A percentile compares a stretch with the other conserved stretches of the same genome.
Conservation (phyloP, 768 basidiomycete genomes). For the Trametes sanguinea region DNA sequence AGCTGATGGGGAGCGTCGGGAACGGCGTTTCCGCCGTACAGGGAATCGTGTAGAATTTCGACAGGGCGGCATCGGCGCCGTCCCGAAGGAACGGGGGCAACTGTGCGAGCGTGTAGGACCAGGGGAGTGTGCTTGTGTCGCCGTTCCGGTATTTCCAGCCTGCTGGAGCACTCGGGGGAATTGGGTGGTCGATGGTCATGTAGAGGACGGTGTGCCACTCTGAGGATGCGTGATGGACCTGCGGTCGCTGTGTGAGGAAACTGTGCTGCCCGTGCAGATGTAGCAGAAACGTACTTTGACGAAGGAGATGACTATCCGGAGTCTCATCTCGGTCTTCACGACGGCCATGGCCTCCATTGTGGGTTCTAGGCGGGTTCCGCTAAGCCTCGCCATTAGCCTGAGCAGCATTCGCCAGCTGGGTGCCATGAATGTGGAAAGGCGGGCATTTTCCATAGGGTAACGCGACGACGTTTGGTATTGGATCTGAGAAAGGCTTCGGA, state of each 20-base stretch:
- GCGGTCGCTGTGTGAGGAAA: conserved; percentile 1
- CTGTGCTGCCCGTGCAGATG: too few relatives aligned
- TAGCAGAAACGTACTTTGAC: conserved; percentile 54
- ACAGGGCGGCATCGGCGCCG: conserved; percentile 59
- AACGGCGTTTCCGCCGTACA: conserved; percentile 57
- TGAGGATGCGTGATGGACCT: conserved; percentile 60
- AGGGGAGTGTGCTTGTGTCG: conserved; percentile 70
- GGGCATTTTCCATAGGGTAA: conserved; percentile 69
- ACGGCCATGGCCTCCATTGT: conserved; percentile 65
- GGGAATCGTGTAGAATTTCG: conserved; percentile 74
- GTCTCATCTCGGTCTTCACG: conserved; percentile 53
- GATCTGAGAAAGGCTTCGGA: conserved; percentile 48
- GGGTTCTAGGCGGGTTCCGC: conserved; percentile 69
- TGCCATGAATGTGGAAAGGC: conserved; percentile 71
- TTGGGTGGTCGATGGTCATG: conserved; percentile 72
- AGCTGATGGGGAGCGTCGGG: conserved; percentile 71
- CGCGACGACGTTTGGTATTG: conserved; percentile 73
- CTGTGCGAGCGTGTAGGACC: conserved; percentile 64
- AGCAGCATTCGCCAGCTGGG: conserved; percentile 74
- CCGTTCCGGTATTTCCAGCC: conserved; percentile 52
- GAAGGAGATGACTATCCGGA: conserved; percentile 80
- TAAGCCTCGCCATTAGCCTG: conserved; percentile 72
- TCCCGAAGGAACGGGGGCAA: conserved; percentile 66
- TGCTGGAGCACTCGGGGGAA: conserved; percentile 48
- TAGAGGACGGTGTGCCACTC: conserved; percentile 79